Conservation (phyloP, 2,329 filamentous ascomycete species). For the Colletotrichum chlorophyti region DNA sequence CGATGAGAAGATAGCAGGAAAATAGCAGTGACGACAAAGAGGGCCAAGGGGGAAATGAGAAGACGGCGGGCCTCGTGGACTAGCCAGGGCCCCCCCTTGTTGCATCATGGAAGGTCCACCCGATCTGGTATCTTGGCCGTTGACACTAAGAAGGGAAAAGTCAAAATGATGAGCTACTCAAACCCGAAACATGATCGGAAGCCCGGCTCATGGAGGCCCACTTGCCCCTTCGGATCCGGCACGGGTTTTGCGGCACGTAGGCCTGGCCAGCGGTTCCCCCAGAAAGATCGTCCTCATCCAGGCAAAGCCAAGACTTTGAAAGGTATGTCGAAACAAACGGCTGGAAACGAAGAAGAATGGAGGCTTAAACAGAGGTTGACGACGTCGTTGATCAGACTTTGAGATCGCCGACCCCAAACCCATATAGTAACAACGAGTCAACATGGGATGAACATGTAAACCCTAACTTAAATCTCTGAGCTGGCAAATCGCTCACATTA, state of each 20-base stretch:
- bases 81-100: neutral
- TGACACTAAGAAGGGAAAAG: neutral
- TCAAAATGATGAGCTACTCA: conserved; percentile 8
- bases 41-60: no score
- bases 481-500: neutral
- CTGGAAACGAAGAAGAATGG: no score
- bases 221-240: conserved; percentile 4
- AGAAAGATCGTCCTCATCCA: conserved; percentile 19
- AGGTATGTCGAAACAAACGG: neutral
- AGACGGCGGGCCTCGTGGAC: no score
- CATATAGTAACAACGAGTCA: no score
- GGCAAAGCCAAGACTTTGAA: conserved; percentile 21
- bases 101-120: neutral
- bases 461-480: neutral
- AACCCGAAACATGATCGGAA: conserved; percentile 18
- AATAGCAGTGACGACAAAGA: no score
- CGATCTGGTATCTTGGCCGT: neutral
- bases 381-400: no score
- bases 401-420: no score
- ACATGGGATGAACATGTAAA: neutral
- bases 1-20: no score
- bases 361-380: no score
- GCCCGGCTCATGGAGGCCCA: neutral
- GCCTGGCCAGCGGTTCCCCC: conserved; percentile 2
- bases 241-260: conserved; percentile 12